phyloP scores from a whole-genome alignment of 257 asterid genomes.

The Solanum peruvianum region DNA sequence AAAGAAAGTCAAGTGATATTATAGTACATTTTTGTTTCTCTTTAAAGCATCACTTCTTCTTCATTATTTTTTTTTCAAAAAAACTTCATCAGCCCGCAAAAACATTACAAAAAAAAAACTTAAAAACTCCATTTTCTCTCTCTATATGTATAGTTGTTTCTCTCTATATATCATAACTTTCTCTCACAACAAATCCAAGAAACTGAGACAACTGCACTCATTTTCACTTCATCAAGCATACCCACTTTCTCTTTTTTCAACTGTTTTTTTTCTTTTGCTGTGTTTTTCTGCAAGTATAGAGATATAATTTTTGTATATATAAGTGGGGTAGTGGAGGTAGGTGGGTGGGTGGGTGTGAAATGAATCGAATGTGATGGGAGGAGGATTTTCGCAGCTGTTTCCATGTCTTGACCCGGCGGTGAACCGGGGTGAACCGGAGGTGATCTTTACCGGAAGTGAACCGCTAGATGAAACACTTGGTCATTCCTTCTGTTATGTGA shows the following conservation, averaged over 20 bases:
- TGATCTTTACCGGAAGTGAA: background rate
- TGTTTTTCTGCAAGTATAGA: background rate
- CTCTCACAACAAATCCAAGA: background rate
- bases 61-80: background rate
- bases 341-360: background rate
- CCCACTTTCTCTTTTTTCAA: background rate
- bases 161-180: background rate
- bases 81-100: background rate
- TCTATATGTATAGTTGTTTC: background rate
- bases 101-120: background rate
- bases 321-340: background rate
- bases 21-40: background rate
- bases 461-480: constrained; percentile 17
- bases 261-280: background rate
- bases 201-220: background rate
- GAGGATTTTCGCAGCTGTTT: constrained; percentile 7
- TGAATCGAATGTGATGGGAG: constrained; percentile 10
- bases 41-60: background rate
- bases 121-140: background rate
- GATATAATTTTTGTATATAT: background rate
- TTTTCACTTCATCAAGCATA: background rate
- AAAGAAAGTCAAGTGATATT: background rate
- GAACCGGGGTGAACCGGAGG: constrained; percentile 6
- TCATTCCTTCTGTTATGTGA: constrained; percentile 13
- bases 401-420: constrained; percentile 13